Base-by-base conservation (phyloP, 2,329 filamentous ascomycete genomes). In the Fusarium buharicum region DNA sequence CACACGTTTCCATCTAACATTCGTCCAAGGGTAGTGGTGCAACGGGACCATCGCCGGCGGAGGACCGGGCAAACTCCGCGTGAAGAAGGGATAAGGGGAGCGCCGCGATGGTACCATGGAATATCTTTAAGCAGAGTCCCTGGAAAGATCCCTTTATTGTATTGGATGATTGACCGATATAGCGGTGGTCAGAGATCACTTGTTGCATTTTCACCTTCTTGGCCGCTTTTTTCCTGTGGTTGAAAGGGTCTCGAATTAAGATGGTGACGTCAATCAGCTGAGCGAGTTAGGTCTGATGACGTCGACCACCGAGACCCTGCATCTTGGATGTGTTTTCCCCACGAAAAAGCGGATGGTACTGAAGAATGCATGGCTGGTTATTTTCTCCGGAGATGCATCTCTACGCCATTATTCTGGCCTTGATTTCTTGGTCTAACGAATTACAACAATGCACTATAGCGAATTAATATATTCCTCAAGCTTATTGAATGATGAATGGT, bases 221-320 rank as follows among this genome's bases (percentile, higher is more conserved):
- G 31, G 22, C 36, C 47, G 45, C 48, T 22, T 53, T 41, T 62
- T 46, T 24, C 45, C 45, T 24, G 40, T 40, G 36, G 20, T 20
- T 17, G 17, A 30, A 31, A 16, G 31, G 45, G 30, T 22, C 49
- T 34, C 20, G 45, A 31, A 24, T 43, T 28, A 36, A 14, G 38
- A 8, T 45, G 38, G 55, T 70, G 68, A 70, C 68, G 68, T 70
- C 68, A 70, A 64, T 54, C 53, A 64, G 55, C 60, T 47, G 55
- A 47, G 46, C 45, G 18, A 38, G 22, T 30, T 44, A 30, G 52
- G 33, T 50, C 66, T 40, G 43, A 70, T 70, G 68, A 70, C 68
- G 68, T 70, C 66, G 65, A 41, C 36, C 57, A 59, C 51, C 28
- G 57, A 55, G 68, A 63, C 68, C 66, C 68, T 68, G 55, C 44